Conservation (phyloP, 2,329 filamentous ascomycete species). For the Phyllosticta capitalensis region DNA sequence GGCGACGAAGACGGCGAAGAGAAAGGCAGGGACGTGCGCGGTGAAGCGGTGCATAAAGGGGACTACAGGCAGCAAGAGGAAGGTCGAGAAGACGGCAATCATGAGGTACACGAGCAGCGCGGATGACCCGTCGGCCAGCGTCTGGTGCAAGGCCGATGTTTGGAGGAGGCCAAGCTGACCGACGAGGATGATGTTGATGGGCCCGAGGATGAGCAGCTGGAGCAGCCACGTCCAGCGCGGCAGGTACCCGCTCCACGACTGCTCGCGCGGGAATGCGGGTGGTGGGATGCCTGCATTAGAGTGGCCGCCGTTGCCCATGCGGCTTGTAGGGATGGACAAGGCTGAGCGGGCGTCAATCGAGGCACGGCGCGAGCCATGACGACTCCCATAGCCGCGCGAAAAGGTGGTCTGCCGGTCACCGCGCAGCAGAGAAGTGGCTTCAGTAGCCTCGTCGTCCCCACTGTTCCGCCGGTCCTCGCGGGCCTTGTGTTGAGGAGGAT, state of each 20-base stretch:
- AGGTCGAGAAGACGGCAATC: conserved; percentile 56
- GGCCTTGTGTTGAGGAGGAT: conserved; percentile 7
- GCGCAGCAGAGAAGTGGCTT: conserved; percentile 48
- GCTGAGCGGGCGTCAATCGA: conserved; percentile 24
- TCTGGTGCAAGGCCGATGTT: conserved; percentile 66
- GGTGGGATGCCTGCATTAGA: background rate
- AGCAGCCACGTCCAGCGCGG: conserved; percentile 81
- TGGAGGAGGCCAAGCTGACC: conserved; percentile 67
- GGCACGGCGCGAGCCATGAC: conserved; percentile 35
- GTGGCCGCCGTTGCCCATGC: background rate
- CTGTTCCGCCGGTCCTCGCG: conserved; percentile 5
- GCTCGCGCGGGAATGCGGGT: conserved; percentile 43
- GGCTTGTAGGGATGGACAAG: conserved; percentile 4
- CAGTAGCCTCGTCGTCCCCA: conserved; percentile 37
- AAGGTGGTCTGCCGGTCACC: conserved; percentile 43
- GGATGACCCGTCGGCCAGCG: conserved; percentile 71
- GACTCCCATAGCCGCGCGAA: conserved; percentile 23
- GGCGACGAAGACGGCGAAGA: conserved; percentile 61
- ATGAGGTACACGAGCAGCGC: conserved; percentile 62
- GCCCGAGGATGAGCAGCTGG: conserved; percentile 72
- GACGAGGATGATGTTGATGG: conserved; percentile 66
- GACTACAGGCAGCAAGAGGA: conserved; percentile 65
- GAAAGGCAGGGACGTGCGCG: conserved; percentile 68
- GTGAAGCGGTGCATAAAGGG: conserved; percentile 84
- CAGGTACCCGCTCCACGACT: conserved; percentile 72